Percentiles rank a stretch among this genome's conserved stretches.
Evolutionary conservation across 345 rosid species (phyloP).

Genomic region (Orychophragmus violaceus): DNA sequence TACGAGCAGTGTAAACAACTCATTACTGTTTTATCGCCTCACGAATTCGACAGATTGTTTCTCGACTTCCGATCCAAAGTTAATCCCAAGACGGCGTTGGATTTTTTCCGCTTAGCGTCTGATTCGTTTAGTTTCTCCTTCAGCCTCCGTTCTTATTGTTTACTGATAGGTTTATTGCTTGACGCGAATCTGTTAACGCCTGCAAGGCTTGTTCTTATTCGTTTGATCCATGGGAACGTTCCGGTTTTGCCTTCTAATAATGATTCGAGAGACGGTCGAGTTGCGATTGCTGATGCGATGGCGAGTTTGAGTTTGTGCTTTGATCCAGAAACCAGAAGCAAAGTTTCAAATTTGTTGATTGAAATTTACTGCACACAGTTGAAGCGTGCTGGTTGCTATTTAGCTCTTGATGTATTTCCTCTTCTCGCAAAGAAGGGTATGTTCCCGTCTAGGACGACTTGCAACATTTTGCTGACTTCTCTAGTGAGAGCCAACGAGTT

Average conservation of each 20-base stretch:
- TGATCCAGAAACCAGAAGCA: slow-evolving; percentile 25
- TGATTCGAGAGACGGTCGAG: too few species aligned
- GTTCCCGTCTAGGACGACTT: slow-evolving; percentile 60
- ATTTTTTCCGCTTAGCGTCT: slow-evolving; percentile 58
- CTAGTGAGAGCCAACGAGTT: slow-evolving; percentile 55
- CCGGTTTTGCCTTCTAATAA: slow-evolving; percentile 24
- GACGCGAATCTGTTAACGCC: slow-evolving; percentile 38
- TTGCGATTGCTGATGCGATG: slow-evolving; percentile 45
- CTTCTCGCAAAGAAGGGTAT: slow-evolving; percentile 41
- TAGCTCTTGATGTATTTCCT: slow-evolving; percentile 48
- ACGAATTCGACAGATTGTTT: slow-evolving; percentile 48
- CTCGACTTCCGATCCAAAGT: slow-evolving; percentile 37
- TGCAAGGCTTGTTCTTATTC: slow-evolving; percentile 52
- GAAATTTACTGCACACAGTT: slow-evolving; percentile 61
- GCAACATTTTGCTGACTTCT: slow-evolving; percentile 53
- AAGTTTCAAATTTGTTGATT: slow-evolving; percentile 46
- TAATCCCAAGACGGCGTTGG: slow-evolving; percentile 50
- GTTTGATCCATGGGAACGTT: slow-evolving; percentile 57
- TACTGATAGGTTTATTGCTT: slow-evolving; percentile 53
- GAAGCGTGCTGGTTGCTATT: slow-evolving; percentile 41
- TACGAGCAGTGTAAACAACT: slow-evolving; percentile 41
- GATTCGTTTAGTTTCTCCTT: slow-evolving; percentile 47
- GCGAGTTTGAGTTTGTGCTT: slow-evolving; percentile 36
- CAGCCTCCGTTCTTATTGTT: slow-evolving; percentile 58
- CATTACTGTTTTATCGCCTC: slow-evolving; percentile 41